Percentiles rank a stretch among this genome's conserved stretches.
Conservation (phyloP, 139 green algal species). For the Ulvella scutata region DNA sequence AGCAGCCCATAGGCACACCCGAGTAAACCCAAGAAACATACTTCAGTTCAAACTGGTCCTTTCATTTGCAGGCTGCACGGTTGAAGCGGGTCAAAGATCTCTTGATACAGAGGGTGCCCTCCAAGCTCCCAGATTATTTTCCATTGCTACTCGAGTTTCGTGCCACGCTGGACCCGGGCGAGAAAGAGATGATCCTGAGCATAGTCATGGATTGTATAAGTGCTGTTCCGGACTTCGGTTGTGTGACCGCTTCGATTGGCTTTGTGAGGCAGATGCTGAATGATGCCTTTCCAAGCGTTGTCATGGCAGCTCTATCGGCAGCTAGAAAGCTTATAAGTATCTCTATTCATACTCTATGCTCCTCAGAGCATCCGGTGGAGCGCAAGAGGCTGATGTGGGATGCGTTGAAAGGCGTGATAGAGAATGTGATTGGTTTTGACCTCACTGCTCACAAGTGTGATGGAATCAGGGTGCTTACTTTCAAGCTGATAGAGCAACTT, state of each 20-base stretch:
- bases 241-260: background rate
- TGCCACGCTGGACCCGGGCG: background rate
- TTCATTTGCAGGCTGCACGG: background rate
- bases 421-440: background rate
- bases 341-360: background rate
- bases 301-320: background rate
- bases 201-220: background rate
- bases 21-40: background rate
- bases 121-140: background rate
- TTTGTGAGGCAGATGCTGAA: background rate
- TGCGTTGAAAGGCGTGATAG: background rate
- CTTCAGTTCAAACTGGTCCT: background rate
- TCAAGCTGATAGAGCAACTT: constrained; percentile 1
- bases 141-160: background rate
- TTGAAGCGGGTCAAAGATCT: background rate
- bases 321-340: background rate
- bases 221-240: background rate
- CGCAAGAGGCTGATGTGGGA: background rate
- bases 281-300: background rate
- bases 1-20: background rate
- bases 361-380: background rate
- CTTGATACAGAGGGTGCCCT: background rate
- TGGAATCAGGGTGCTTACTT: background rate
- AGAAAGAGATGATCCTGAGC: background rate
- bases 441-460: background rate